Evolutionary conservation across 2,329 filamentous ascomycete genomes (phyloP).

Genomic region (Epichloe hybrida): DNA sequence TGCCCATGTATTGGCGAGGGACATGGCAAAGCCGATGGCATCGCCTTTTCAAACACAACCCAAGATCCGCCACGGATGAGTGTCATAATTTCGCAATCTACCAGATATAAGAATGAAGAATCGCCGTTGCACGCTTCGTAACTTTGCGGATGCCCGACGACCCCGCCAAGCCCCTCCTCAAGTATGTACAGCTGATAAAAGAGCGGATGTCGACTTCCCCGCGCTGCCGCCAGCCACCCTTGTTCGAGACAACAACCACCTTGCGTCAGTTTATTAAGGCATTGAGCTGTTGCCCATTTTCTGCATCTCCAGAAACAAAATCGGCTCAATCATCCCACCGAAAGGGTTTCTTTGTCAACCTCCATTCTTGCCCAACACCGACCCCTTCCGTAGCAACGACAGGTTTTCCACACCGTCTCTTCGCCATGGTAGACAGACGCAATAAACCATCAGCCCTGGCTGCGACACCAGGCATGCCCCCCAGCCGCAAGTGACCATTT

Average conservation of each 20-base stretch:
- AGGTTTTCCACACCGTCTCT: background rate
- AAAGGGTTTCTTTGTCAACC: background rate
- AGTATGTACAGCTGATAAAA: too few species aligned
- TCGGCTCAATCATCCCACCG: background rate
- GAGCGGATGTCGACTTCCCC: background rate
- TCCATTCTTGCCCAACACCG: background rate
- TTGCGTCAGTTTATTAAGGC: background rate
- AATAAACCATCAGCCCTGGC: constrained; percentile 72
- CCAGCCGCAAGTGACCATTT: constrained; percentile 61
- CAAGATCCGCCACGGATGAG: too few species aligned
- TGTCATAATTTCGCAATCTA: too few species aligned
- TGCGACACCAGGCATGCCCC: constrained; percentile 61
- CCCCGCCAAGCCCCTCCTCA: background rate
- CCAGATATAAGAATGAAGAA: too few species aligned
- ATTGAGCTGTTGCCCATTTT: background rate
- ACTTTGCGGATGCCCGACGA: too few species aligned
- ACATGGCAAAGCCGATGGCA: too few species aligned
- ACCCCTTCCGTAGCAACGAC: background rate
- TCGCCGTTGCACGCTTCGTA: too few species aligned
- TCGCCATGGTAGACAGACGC: constrained; percentile 61
- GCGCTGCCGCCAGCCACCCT: background rate
- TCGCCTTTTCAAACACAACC: too few species aligned
- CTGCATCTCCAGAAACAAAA: background rate
- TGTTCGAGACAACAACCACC: background rate
- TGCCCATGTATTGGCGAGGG: too few species aligned